phyloP scores from a whole-genome alignment of 2,329 filamentous ascomycete genomes.

The Cadophora luteo-olivacea region DNA sequence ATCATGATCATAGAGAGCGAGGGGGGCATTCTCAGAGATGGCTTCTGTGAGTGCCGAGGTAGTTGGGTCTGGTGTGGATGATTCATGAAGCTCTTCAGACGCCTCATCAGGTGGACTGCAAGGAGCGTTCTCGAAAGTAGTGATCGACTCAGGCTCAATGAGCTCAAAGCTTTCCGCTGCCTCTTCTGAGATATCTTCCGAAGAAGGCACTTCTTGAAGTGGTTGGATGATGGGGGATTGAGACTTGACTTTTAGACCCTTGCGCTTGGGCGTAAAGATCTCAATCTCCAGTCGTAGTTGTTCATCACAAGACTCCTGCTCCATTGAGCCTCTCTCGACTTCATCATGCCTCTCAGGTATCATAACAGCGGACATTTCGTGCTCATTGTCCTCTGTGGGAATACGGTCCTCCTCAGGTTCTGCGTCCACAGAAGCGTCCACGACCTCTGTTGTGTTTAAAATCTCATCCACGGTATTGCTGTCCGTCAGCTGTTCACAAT shows the following conservation, averaged over 20 bases:
- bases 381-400: background rate
- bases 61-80: conserved; percentile 26
- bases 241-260: background rate
- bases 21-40: conserved; percentile 27
- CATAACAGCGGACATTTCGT: background rate
- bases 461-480: background rate
- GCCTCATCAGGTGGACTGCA: conserved; percentile 20
- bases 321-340: background rate
- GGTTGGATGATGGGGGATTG: background rate
- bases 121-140: conserved; percentile 6
- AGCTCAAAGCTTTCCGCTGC: conserved; percentile 26
- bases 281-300: conserved; percentile 4
- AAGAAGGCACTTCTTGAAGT: background rate
- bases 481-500: background rate
- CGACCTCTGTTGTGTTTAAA: background rate
- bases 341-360: background rate
- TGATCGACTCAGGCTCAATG: conserved; percentile 29
- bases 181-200: conserved; percentile 20
- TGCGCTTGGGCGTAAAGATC: background rate
- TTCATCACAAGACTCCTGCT: conserved; percentile 11
- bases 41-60: conserved; percentile 26
- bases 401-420: background rate
- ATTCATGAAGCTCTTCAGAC: conserved; percentile 21
- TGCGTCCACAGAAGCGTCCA: background rate
- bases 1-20: conserved; percentile 37